Conservation (phyloP, 495 filamentous ascomycete species). For the Penicillium atrosanguineum region DNA sequence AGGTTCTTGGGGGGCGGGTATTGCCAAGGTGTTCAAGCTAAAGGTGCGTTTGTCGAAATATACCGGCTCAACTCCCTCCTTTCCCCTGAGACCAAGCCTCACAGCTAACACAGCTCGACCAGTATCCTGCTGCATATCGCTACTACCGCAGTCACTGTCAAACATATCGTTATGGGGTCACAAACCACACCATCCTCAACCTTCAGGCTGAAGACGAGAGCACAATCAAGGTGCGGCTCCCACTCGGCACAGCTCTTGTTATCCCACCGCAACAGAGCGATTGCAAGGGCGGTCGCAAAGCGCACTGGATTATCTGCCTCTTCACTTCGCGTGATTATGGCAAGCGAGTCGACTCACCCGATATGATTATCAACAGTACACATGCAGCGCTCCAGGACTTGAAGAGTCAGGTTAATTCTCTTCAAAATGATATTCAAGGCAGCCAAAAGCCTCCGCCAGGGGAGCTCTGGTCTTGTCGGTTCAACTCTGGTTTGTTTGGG, state of each 20-base stretch:
- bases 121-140: constrained; percentile 44
- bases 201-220: not conserved
- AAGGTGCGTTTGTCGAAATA: constrained; percentile 20
- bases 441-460: constrained; percentile 4
- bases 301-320: constrained; percentile 49
- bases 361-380: constrained; percentile 38
- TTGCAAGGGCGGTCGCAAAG: constrained; percentile 13
- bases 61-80: not conserved
- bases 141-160: constrained; percentile 36
- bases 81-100: not conserved
- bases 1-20: constrained; percentile 44
- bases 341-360: constrained; percentile 16
- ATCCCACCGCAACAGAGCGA: constrained; percentile 40
- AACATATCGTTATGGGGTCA: not conserved
- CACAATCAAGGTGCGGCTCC: constrained; percentile 3
- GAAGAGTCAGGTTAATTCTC: constrained; percentile 25
- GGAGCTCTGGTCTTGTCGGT: constrained; percentile 36
- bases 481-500: constrained; percentile 44
- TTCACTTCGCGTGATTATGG: constrained; percentile 44
- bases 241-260: constrained; percentile 41
- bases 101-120: not conserved
- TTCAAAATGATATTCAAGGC: not conserved
- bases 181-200: constrained; percentile 10
- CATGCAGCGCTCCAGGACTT: constrained; percentile 38
- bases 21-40: constrained; percentile 35